Evolutionary conservation across 2,329 filamentous ascomycete genomes (phyloP).

Genomic region (Exserohilum rostratum): DNA sequence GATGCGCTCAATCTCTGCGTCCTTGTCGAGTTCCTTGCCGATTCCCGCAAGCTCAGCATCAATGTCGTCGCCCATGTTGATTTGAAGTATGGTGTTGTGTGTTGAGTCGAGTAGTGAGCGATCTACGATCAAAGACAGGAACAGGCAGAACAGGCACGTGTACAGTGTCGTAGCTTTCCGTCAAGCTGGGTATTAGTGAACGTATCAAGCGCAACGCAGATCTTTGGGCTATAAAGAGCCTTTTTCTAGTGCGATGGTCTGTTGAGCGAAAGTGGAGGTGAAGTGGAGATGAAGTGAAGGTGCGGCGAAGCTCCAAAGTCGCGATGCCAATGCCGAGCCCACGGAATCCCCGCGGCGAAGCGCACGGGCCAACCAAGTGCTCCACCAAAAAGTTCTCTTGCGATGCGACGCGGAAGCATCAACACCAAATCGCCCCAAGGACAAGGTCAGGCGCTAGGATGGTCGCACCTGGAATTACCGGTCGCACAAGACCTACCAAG

Average conservation of each 20-base stretch:
- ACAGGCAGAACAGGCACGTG: no score
- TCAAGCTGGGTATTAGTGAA: not conserved
- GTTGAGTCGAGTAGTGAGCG: not conserved
- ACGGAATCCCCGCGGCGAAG: slow-evolving; percentile 28
- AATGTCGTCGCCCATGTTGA: slow-evolving; percentile 56
- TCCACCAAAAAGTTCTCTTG: slow-evolving; percentile 37
- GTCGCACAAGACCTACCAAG: slow-evolving; percentile 57
- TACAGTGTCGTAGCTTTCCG: not conserved
- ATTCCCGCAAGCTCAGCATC: slow-evolving; percentile 83
- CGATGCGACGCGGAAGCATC: slow-evolving; percentile 20
- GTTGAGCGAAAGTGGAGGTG: not conserved
- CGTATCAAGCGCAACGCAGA: not conserved
- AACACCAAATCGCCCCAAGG: slow-evolving; percentile 1
- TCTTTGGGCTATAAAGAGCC: not conserved
- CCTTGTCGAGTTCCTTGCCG: slow-evolving; percentile 92
- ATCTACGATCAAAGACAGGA: not conserved
- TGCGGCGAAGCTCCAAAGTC: not conserved
- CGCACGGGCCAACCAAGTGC: slow-evolving; percentile 26
- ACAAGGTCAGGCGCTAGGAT: slow-evolving; percentile 27
- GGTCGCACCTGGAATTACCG: slow-evolving; percentile 45
- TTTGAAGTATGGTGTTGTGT: not conserved
- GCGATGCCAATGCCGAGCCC: slow-evolving; percentile 3
- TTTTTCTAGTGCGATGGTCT: not conserved
- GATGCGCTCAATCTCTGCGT: slow-evolving; percentile 95
- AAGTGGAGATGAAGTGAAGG: not conserved